Evolutionary conservation across 352 stramenopile genomes (phyloP), one percentile per base, ranked within the genome.

Genomic region (Phytophthora brassicae): DNA sequence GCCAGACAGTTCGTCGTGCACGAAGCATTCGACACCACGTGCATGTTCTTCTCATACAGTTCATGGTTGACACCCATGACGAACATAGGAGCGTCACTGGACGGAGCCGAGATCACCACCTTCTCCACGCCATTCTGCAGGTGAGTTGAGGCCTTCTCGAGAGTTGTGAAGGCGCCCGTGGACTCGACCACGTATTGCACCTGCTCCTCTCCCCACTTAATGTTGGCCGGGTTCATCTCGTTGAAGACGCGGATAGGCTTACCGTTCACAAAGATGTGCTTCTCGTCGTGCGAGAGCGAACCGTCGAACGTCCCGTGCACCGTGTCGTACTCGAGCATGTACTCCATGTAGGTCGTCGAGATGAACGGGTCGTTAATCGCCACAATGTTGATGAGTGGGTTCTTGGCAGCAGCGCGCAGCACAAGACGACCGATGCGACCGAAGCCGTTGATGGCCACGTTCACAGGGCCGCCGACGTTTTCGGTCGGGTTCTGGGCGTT

Each of bases 1-100:
- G 96, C 97, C 56, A 99, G 84, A 73, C 96, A 99, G 88, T 99
- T 99, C 67, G 97, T 99, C 54, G 97, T 99, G 84, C 97, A 99
- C 54, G 94, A 98, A 20, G 97, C 97, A 78, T 98, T 99, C 54
- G 96, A 99, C 61, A 99, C 95, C 53, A 99, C 90, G 79, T 98
- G 66, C 76, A 97, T 95, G 66, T 82, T 84, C 48, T 67, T 66
- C 50, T 95, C 81, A 82, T 99, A 99, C 33, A 86, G 70, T 45
- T 96, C 77, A 59, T 98, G 68, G 89, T 99, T 99, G 49, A 99
- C 97, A 71, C 97, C 97, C 79, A 99, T 98, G 60, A 99, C 97
- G 74, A 99, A 98, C 75, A 97, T 99, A 48, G 96, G 94, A 56
- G 98, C 63, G 23, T n/a, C 95, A 71, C 99, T 98, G 43, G 97